Conservation (phyloP, 2,329 filamentous ascomycete genomes). For the Whalleya microplaca region DNA sequence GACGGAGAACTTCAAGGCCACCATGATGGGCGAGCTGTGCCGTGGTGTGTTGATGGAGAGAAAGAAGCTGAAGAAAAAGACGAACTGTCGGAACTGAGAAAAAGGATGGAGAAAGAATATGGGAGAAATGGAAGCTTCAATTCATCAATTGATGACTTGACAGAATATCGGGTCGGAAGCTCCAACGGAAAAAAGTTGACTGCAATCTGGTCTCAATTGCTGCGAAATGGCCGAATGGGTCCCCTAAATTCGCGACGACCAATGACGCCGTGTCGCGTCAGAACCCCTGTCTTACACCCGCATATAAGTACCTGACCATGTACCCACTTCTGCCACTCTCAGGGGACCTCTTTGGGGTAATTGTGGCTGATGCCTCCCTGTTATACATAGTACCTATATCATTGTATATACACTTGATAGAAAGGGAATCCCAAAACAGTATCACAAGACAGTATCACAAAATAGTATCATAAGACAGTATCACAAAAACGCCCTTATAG, state of each 20-base stretch:
- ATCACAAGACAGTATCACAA: no score
- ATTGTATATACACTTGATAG: no score
- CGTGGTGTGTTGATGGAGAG: not conserved
- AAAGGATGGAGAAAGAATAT: not conserved
- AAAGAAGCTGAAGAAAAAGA: not conserved
- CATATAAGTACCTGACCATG: not conserved
- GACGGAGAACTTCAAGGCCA: conserved; percentile 39
- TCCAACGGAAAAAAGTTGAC: not conserved
- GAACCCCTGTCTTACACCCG: not conserved
- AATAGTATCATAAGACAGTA: no score
- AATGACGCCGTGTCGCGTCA: not conserved
- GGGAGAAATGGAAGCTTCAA: conserved; percentile 21
- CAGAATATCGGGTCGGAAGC: not conserved
- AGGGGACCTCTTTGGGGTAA: not conserved
- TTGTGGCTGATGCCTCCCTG: not conserved
- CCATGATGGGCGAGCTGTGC: conserved; percentile 31
- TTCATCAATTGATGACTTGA: conserved; percentile 19
- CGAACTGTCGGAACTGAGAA: not conserved
- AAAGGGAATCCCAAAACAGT: no score
- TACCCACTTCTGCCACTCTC: not conserved
- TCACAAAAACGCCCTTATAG: no score
- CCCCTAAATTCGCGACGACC: not conserved
- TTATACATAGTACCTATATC: no score
- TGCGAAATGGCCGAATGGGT: not conserved
- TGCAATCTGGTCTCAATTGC: not conserved